Evolutionary conservation across 176 grass and related monocot genomes (phyloP), one percentile per base, ranked within the genome.

Genomic region (Pontederia paniculata): DNA sequence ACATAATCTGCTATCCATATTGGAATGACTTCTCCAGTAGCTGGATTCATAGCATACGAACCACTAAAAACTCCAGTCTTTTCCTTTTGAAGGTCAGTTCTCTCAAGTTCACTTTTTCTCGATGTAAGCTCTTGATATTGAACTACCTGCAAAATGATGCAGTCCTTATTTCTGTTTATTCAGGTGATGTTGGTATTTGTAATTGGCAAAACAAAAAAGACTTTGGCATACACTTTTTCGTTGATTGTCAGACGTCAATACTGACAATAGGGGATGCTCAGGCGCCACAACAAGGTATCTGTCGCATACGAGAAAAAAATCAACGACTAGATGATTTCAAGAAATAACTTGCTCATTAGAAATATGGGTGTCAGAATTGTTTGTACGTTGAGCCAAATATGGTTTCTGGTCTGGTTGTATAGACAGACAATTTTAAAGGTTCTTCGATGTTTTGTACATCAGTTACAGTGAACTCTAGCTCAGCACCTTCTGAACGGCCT

Each of bases 1-100:
- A 96, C 91, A 81, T 96, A 96, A 81, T 96, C 91, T 68, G 86
- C 91, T 15, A 89, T 73, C 91, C 91, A 96, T 80, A 96, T 89
- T 78, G 91, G 91, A 74, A 96, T 83, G 55, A 78, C 57, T 51
- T 89, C 86, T 65, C 86, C 80, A 7, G 78, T 89, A 80, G 82
- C 91, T 65, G 82, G 86, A 52, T 96, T 96, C 66, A 73, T 87
- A 79, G 91, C 91, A 77, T 83, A 96, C 64, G 82, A 87, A 68
- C 91, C 91, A 76, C 91, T 87, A 45, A 96, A 96, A 84, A 96
- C 78, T 71, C 91, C 86, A 3, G 82, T 87, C 81, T 96, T 96
- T 76, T 81, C 91, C 68, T 96, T 96, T 76, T 96, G 91, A 72
- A 96, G 79, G 67, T 96, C 91, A 65, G 91, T 96, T 84, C 91